Conservation (phyloP, 805 yeast species). For the Blastobotrys attinorum region DNA sequence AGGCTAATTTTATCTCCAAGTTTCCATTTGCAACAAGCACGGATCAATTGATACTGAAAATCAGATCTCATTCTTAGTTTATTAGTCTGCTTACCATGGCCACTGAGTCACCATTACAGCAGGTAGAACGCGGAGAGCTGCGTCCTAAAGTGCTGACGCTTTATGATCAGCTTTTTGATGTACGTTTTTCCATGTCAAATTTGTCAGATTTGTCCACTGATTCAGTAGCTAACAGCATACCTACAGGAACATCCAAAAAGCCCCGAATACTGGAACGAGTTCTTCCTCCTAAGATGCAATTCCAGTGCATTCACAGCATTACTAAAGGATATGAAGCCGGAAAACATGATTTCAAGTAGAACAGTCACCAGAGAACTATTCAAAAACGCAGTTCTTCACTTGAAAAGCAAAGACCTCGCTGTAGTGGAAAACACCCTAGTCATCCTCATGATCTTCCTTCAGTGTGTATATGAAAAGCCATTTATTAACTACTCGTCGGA, state of each 20-base stretch:
- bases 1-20: too few relatives aligned
- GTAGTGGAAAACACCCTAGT: constrained; percentile 18
- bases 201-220: constrained; percentile 16
- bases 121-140: constrained; percentile 19
- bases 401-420: constrained; percentile 14
- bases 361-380: constrained; percentile 19
- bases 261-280: constrained; percentile 15
- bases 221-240: background rate
- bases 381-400: constrained; percentile 15
- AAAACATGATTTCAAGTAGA: constrained; percentile 10
- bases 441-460: constrained; percentile 22
- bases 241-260: background rate
- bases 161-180: constrained; percentile 28
- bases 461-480: constrained; percentile 22
- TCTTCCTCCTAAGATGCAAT: constrained; percentile 18
- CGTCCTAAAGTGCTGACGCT: constrained; percentile 30
- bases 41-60: too few relatives aligned
- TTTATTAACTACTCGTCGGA: constrained; percentile 25
- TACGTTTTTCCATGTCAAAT: too few relatives aligned
- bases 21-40: too few relatives aligned
- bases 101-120: constrained; percentile 23
- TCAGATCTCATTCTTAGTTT: too few relatives aligned
- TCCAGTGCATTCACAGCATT: constrained; percentile 17
- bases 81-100: background rate
- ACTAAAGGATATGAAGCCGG: constrained; percentile 21